Base-by-base conservation (phyloP, 768 basidiomycete genomes). In the Russula vinacea region DNA sequence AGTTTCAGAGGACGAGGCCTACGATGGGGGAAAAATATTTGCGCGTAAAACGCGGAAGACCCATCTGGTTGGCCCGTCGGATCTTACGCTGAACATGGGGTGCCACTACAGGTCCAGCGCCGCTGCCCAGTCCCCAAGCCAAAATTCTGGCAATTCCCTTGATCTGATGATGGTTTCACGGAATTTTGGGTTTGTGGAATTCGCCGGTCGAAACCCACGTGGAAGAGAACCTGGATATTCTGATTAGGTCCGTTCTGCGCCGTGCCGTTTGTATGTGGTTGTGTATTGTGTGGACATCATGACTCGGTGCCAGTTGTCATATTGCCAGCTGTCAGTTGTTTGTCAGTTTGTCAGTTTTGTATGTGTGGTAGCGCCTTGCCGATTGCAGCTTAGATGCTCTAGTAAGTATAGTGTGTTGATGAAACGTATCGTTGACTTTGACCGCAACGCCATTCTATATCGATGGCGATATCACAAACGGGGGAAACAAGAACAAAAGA, bases 11-110 rank as follows among this genome's bases (percentile, higher is more conserved):
- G 3, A 13, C n/a, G 39, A 16, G 1, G 1, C 17, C 7, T 2
- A 19, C 17, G n/a, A 22, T n/a, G 19, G 17, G n/a, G 11, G n/a
- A 13, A 17, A 50, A 29, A 29, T 8, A 32, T 35, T 11, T 58
- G 56, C 42, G 56, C 44, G 44, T 32, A 58, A 58, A 47, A 58
- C 19, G 44, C 56, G 44, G 47, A 58, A 47, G 56, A 44, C 3
- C 44, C 44, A n/a, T 9, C 44, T 32, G 44, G 44, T 33, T n/a
- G 14, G 32, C 13, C 44, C 45, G 45, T 47, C 56, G 56, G 56
- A 35, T 53, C 35, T 35, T 7, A 35, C 8, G 6, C 35, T 8
- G 35, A 8, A 35, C 35, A 7, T 35, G 35, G 35, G 6, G 35
- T 10, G 19, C 42, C 42, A 44, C 42, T 19, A n/a, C 29, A 2